These are phyloP conservation scores for Pestalotiopsis sp. DNA, from an alignment of 2,329 filamentous ascomycete genomes.

Conservation along the genomic window DNA sequence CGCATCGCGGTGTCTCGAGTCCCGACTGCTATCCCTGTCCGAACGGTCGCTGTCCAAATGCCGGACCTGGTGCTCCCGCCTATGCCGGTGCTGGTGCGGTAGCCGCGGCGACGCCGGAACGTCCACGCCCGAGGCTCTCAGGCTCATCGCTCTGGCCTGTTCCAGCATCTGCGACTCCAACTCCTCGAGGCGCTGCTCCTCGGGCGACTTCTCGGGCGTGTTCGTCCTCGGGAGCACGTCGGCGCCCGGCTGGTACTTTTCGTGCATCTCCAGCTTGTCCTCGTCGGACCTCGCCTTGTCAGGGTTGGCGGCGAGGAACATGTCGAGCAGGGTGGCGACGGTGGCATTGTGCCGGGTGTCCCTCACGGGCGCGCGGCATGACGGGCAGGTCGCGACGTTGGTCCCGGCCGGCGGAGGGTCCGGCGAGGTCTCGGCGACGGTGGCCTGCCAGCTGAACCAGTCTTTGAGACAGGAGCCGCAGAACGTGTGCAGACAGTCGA, in stretches of 20 bases:
- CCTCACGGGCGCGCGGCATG: conserved; percentile 84
- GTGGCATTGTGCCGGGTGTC: conserved; percentile 90
- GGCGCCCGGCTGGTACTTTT: conserved; percentile 80
- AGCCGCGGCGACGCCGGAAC: conserved; percentile 24
- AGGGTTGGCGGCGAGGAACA: conserved; percentile 82
- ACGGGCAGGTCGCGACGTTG: conserved; percentile 80
- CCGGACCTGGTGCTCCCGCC: conserved; percentile 30
- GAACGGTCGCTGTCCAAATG: conserved; percentile 36
- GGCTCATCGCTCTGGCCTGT: conserved; percentile 72
- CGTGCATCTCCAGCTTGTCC: conserved; percentile 77
- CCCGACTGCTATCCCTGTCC: conserved; percentile 29
- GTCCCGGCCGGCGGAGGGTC: conserved; percentile 50
- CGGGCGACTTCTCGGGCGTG: conserved; percentile 50
- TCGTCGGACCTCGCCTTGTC: conserved; percentile 67
- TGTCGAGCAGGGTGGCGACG: conserved; percentile 86
- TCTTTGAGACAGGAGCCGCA: conserved; percentile 94
- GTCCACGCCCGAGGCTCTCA: conserved; percentile 66
- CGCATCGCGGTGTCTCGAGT: conserved; percentile 26
- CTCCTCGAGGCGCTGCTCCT: conserved; percentile 59
- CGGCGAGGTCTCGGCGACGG: conserved; percentile 54
- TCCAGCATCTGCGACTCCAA: conserved; percentile 72
- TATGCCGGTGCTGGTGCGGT: conserved; percentile 20
- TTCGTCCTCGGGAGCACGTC: conserved; percentile 70
- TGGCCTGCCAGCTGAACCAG: conserved; percentile 87
- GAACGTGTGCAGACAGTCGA: conserved; percentile 94